These are phyloP conservation scores for Globisporangium radiosum DNA, from an alignment of 352 stramenopile genomes.

Conservation along the genomic window DNA sequence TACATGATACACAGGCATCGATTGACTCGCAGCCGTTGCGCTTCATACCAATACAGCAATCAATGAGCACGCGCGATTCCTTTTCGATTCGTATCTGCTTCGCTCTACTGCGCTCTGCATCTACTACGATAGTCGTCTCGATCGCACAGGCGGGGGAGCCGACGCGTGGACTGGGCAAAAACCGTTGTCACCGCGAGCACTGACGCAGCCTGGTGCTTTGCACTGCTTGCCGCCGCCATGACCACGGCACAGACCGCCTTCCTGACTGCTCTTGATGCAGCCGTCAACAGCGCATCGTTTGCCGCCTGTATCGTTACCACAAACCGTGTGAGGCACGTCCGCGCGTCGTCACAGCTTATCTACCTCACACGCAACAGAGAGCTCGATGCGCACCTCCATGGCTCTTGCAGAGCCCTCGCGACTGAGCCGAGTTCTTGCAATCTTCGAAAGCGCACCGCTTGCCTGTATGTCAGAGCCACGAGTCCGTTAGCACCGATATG, in stretches of 20 bases:
- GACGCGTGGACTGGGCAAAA: conserved; percentile 16
- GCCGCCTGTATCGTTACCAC: conserved; percentile 25
- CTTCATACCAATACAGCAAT: too few species aligned
- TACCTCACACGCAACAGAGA: not conserved
- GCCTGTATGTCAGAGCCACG: conserved; percentile 15
- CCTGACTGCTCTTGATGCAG: conserved; percentile 69
- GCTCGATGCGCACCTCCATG: conserved; percentile 51
- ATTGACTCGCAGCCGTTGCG: too few species aligned
- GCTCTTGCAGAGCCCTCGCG: conserved; percentile 77
- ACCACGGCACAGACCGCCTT: conserved; percentile 55
- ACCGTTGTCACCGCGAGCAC: conserved; percentile 19
- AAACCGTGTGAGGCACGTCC: not conserved
- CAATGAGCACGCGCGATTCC: too few species aligned
- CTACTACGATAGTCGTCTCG: not conserved
- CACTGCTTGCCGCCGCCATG: conserved; percentile 38
- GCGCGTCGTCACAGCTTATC: not conserved
- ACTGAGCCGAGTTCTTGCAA: conserved; percentile 82
- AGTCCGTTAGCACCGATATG: too few species aligned
- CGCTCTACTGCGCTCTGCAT: not conserved
- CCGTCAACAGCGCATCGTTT: conserved; percentile 50
- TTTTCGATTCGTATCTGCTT: too few species aligned
- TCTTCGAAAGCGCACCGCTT: conserved; percentile 51
- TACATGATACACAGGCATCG: too few species aligned
- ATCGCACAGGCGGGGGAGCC: not conserved
- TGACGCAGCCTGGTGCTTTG: conserved; percentile 23